Percentiles rank a stretch among this genome's conserved stretches.
Evolutionary conservation across 2,329 filamentous ascomycete genomes (phyloP).

Genomic region (Penicillium paneum): DNA sequence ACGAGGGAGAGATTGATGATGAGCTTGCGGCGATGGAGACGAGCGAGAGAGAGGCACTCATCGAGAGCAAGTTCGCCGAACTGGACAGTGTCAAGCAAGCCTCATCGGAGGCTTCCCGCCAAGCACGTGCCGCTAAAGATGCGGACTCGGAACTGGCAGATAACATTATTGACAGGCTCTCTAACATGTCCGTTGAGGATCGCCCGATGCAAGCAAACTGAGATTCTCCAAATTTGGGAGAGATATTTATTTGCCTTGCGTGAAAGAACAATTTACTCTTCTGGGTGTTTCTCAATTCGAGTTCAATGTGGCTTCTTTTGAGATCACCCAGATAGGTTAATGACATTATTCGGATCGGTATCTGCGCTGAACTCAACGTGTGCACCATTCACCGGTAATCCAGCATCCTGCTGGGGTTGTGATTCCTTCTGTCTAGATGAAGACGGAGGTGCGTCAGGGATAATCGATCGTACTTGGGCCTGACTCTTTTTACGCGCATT

Average conservation of each 20-base stretch:
- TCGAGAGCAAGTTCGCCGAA: constrained; percentile 50
- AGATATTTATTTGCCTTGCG: background rate
- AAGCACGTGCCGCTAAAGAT: constrained; percentile 24
- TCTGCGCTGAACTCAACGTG: constrained; percentile 2
- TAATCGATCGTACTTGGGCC: constrained; percentile 26
- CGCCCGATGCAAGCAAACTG: constrained; percentile 25
- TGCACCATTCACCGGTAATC: constrained; percentile 1
- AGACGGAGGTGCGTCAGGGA: constrained; percentile 19
- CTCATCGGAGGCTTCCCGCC: constrained; percentile 41
- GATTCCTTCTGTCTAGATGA: constrained; percentile 1
- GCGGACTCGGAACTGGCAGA: constrained; percentile 37
- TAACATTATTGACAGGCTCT: constrained; percentile 40
- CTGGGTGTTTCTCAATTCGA: background rate
- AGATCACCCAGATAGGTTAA: constrained; percentile 11
- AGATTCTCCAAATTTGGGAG: background rate
- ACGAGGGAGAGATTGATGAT: constrained; percentile 82
- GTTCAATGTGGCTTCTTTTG: background rate
- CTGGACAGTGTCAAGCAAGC: constrained; percentile 42
- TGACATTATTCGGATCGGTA: background rate
- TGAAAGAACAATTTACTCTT: background rate
- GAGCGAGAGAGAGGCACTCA: constrained; percentile 51
- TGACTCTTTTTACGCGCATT: constrained; percentile 61
- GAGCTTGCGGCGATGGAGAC: constrained; percentile 76
- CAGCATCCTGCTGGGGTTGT: background rate
- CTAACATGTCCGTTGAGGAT: constrained; percentile 43